These are phyloP conservation scores for Dactylellina haptotyla DNA, from an alignment of 2,329 filamentous ascomycete genomes.

Conservation along the genomic window DNA sequence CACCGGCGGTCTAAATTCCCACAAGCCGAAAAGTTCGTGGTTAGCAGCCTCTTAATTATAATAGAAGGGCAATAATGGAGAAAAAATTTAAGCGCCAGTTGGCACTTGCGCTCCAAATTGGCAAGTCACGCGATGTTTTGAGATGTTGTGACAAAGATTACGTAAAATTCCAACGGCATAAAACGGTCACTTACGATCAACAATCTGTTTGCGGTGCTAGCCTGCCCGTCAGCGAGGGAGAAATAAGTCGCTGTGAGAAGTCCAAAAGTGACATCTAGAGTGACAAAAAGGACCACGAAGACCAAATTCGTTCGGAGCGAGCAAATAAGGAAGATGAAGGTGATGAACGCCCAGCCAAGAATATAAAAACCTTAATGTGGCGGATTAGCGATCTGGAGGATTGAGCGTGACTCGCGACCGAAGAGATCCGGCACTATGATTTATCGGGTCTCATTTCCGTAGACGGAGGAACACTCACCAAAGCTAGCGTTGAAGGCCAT, in stretches of 20 bases:
- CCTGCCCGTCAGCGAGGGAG: slow-evolving; percentile 12
- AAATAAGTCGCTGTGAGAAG: slow-evolving; percentile 71
- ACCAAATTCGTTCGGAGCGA: slow-evolving; percentile 76
- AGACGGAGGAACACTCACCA: slow-evolving; percentile 19
- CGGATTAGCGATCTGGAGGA: neutral
- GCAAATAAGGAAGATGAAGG: slow-evolving; percentile 74
- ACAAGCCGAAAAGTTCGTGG: too few species aligned
- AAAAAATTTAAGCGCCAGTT: too few species aligned
- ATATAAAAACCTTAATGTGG: slow-evolving; percentile 67
- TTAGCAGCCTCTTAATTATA: too few species aligned
- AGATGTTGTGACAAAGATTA: neutral
- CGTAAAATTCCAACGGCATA: slow-evolving; percentile 8
- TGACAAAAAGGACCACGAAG: slow-evolving; percentile 76
- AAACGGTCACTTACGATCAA: slow-evolving; percentile 28
- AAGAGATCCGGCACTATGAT: neutral
- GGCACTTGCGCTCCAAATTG: too few species aligned
- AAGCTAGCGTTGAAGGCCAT: slow-evolving; percentile 52
- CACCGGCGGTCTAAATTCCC: slow-evolving; percentile 29
- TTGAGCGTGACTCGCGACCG: neutral
- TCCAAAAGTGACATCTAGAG: slow-evolving; percentile 70
- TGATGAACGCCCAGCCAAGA: slow-evolving; percentile 74
- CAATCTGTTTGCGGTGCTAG: slow-evolving; percentile 6
- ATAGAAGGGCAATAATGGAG: too few species aligned
- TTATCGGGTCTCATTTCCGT: neutral
- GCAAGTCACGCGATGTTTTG: too few species aligned